These are phyloP conservation scores for Mariannaea elegans DNA, from an alignment of 2,329 filamentous ascomycete species.

Conservation along the genomic window DNA sequence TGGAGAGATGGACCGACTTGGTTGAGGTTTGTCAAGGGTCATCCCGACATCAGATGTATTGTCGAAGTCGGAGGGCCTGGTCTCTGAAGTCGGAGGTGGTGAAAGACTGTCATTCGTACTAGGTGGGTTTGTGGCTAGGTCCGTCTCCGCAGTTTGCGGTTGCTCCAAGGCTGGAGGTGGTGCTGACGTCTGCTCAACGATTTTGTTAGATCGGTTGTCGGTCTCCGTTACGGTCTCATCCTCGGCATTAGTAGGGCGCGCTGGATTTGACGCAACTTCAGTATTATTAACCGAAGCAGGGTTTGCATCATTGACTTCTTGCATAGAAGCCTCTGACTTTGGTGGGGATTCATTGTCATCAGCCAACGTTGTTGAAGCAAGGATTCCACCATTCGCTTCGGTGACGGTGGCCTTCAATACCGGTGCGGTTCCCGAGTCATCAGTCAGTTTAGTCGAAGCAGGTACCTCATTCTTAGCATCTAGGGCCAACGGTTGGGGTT, in stretches of 20 bases:
- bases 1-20: conserved; percentile 48
- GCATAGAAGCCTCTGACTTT: not conserved
- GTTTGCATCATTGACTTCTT: not conserved
- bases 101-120: conserved; percentile 59
- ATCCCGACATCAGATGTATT: conserved; percentile 51
- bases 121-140: conserved; percentile 52
- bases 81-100: conserved; percentile 57
- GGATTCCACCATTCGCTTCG: not conserved
- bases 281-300: not conserved
- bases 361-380: not conserved
- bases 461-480: not conserved
- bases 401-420: not conserved
- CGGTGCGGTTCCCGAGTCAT: not conserved
- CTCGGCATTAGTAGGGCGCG: conserved; percentile 3
- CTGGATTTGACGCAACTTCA: not conserved
- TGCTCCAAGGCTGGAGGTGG: conserved; percentile 41
- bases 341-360: not conserved
- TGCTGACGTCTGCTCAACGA: conserved; percentile 6
- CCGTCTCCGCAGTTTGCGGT: conserved; percentile 52
- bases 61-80: conserved; percentile 60
- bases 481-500: not conserved
- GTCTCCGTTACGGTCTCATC: conserved; percentile 46
- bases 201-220: conserved; percentile 30
- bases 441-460: not conserved
- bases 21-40: conserved; percentile 39